These are phyloP conservation scores for Stephanodiscus minutulus DNA, from an alignment of 108 stramenopile species.

Conservation along the genomic window DNA sequence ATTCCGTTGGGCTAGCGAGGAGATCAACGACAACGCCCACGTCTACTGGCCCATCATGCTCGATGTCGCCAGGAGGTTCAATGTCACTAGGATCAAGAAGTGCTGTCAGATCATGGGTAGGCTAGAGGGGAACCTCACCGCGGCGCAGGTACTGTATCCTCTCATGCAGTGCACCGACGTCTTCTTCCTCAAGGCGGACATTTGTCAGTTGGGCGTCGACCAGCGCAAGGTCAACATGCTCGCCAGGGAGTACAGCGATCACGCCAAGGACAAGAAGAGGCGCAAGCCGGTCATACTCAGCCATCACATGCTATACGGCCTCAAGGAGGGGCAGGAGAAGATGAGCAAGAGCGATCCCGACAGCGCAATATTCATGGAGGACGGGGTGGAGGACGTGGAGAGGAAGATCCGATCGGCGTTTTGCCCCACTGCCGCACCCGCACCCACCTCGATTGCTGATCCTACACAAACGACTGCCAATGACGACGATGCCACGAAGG, in stretches of 20 bases:
- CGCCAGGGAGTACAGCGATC: conserved; percentile 97
- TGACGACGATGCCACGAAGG: background rate
- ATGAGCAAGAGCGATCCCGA: conserved; percentile 99
- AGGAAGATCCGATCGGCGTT: conserved; percentile 91
- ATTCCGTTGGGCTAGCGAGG: conserved; percentile 98
- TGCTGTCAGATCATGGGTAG: conserved; percentile 99
- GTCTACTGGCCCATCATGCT: conserved; percentile 94
- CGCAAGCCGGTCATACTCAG: conserved; percentile 95
- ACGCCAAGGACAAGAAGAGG: conserved; percentile 74
- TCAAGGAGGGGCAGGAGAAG: conserved; percentile 99
- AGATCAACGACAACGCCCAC: conserved; percentile 94
- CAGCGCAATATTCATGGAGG: conserved; percentile 99
- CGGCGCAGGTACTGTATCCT: conserved; percentile 98
- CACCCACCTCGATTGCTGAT: conserved; percentile 20
- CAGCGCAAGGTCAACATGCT: conserved; percentile 99
- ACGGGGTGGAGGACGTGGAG: conserved; percentile 89
- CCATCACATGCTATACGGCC: conserved; percentile 94
- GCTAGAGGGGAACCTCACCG: conserved; percentile 89
- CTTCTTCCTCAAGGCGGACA: conserved; percentile 98
- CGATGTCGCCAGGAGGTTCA: conserved; percentile 96
- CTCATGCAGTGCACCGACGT: conserved; percentile 99
- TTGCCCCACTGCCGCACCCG: conserved; percentile 76
- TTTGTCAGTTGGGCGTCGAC: conserved; percentile 99
- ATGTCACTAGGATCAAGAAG: conserved; percentile 92
- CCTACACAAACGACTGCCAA: background rate